Base-by-base conservation (phyloP, 2,329 filamentous ascomycete genomes). In the Talaromyces sp. region DNA sequence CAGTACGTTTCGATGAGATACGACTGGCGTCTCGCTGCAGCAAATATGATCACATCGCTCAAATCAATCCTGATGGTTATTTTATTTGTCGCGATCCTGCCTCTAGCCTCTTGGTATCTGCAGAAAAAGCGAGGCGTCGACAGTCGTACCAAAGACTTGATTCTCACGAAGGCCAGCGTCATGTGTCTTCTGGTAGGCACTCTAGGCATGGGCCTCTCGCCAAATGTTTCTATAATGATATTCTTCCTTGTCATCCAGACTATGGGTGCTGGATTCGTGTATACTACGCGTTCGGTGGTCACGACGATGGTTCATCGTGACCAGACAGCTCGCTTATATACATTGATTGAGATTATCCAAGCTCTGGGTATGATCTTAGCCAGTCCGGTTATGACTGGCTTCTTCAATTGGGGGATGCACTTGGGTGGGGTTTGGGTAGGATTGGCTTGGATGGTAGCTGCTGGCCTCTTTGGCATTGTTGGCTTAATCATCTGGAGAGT, bases 1-100 rank as follows among this genome's bases (percentile, higher is more conserved):
- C 81, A 83, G 65, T 85, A 85, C 69, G 80, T 83, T 19, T 84
- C 82, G 1, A 81, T 80, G n/a, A 75, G 82, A 27, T 85, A 84
- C 63, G 69, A 71, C 27, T 84, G 82, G 80, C 78, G 79, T 39
- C 74, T 85, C 19, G 80, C 81, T 0, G 68, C 74, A 56, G 73
- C 79, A 60, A 80, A 79, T 50, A 70, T 80, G 63, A 71, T 84
- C 22, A 74, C 81, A 4, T 81, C 82, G 0, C 77, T 83, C 60
- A 80, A 81, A 65, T 80, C 82, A 2, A 79, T 77, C 2, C 75
- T 82, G 9, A 82, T 81, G 39, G 79, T 84, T 5, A 74, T 81
- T 3, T 72, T 83, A 2, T 78, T 84, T n/a, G 72, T 82, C 1
- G 74, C 80, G 35, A 72, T 82, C 27, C 72, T 85, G 3, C 83